Evolutionary conservation across 192 early-diverging fungal genomes (phyloP).

Genomic region (Podila epigama): DNA sequence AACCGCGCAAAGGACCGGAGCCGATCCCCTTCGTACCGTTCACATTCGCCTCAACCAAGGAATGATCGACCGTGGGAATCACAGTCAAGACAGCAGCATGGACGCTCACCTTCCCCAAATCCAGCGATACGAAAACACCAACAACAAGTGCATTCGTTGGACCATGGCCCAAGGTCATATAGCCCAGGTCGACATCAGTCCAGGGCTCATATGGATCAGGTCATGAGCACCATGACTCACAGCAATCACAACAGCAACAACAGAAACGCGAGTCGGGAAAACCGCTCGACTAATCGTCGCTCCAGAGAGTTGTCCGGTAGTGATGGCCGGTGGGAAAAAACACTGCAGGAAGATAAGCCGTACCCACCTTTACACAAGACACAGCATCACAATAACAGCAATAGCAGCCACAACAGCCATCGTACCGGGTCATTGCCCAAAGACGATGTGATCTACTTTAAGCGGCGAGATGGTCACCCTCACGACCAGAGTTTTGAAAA

Average conservation of each 20-base stretch:
- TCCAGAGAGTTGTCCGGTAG: slow-evolving; percentile 2
- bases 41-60: slow-evolving; percentile 21
- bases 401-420: background rate
- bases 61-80: slow-evolving; percentile 17
- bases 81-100: background rate
- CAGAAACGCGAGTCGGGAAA: background rate
- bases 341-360: slow-evolving; percentile 37
- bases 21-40: slow-evolving; percentile 37
- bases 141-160: background rate
- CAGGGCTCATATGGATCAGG: slow-evolving; percentile 39
- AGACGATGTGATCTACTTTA: slow-evolving; percentile 31
- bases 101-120: slow-evolving; percentile 15
- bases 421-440: slow-evolving; percentile 6
- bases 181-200: slow-evolving; percentile 9
- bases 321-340: slow-evolving; percentile 43
- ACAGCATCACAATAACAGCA: background rate
- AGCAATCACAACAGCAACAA: background rate
- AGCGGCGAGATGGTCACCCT: slow-evolving; percentile 17
- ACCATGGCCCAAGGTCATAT: slow-evolving; percentile 2
- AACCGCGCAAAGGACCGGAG: slow-evolving; percentile 21
- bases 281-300: slow-evolving; percentile 6
- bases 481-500: background rate
- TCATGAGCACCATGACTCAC: slow-evolving; percentile 1
- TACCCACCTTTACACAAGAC: slow-evolving; percentile 13
- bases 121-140: background rate